These are phyloP conservation scores for Ceratocystis huliohia DNA, from an alignment of 2,329 filamentous ascomycete species.

Conservation along the genomic window DNA sequence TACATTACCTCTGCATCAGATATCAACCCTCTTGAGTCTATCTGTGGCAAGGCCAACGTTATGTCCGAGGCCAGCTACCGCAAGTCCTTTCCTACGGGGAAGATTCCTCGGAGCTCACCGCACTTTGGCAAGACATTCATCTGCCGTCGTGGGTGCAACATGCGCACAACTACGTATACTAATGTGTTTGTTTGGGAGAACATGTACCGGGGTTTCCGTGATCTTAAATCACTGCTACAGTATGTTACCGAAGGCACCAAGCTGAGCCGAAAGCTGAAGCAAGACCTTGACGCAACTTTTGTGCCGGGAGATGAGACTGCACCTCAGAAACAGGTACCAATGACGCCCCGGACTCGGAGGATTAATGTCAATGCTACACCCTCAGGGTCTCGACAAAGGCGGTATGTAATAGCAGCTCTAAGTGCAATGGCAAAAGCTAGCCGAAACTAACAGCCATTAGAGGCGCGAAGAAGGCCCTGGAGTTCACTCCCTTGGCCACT, in stretches of 20 bases:
- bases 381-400: conserved; percentile 12
- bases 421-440: not conserved
- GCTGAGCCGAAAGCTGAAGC: conserved; percentile 36
- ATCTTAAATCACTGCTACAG: conserved; percentile 53
- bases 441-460: not conserved
- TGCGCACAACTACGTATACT: conserved; percentile 78
- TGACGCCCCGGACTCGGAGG: conserved; percentile 15
- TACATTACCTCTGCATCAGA: conserved; percentile 86
- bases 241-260: conserved; percentile 62
- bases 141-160: conserved; percentile 80
- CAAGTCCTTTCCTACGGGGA: conserved; percentile 58
- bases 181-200: conserved; percentile 89
- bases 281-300: conserved; percentile 18
- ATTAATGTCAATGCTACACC: conserved; percentile 12
- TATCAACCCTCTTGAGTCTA: conserved; percentile 70
- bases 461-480: conserved; percentile 52
- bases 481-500: conserved; percentile 91
- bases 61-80: conserved; percentile 60
- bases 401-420: not conserved
- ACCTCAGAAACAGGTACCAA: conserved; percentile 1
- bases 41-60: conserved; percentile 77
- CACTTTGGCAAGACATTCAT: conserved; percentile 79
- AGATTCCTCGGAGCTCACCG: conserved; percentile 56
- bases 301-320: not conserved
- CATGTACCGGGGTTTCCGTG: conserved; percentile 52